phyloP scores from a whole-genome alignment of 1,284 basidiomycete species.

The Leccinum subspadiceum region DNA sequence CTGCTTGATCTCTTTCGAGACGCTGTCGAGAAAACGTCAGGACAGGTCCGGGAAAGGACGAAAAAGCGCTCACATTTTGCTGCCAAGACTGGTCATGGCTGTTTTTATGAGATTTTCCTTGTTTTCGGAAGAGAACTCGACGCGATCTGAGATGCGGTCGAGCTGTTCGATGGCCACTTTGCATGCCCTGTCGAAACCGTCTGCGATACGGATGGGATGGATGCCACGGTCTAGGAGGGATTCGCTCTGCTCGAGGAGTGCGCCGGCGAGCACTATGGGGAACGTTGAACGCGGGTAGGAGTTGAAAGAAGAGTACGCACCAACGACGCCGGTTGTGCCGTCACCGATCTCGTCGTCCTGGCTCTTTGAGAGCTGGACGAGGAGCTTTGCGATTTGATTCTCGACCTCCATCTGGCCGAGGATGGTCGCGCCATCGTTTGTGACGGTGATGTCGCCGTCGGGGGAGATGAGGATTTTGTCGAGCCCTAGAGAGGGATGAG shows the following conservation, averaged over 20 bases:
- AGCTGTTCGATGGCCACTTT: conserved; percentile 86
- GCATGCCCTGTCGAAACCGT: conserved; percentile 96
- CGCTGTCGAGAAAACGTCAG: conserved; percentile 48
- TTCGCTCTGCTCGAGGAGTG: conserved; percentile 88
- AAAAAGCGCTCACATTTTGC: conserved; percentile 80
- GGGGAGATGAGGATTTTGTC: conserved; percentile 99
- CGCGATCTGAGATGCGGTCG: conserved; percentile 88
- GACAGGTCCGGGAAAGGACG: neutral
- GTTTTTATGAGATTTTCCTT: conserved; percentile 90
- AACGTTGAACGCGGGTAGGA: conserved; percentile 7
- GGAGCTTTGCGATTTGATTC: conserved; percentile 96
- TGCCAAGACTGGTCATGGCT: conserved; percentile 94
- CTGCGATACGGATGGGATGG: conserved; percentile 97
- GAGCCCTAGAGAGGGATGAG: conserved; percentile 56
- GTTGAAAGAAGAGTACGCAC: conserved; percentile 49
- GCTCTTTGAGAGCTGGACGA: conserved; percentile 95
- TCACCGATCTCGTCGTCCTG: conserved; percentile 99
- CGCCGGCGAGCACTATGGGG: conserved; percentile 90
- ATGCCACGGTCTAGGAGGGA: conserved; percentile 94
- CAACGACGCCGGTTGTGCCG: conserved; percentile 98
- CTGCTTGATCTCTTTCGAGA: conserved; percentile 93
- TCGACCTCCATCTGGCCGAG: conserved; percentile 97
- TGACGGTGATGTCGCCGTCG: conserved; percentile 98
- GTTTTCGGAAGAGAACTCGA: conserved; percentile 82
- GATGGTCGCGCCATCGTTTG: conserved; percentile 98